Base-by-base conservation (phyloP, 1,284 basidiomycete genomes). In the Sphaerobolus stellatus region DNA sequence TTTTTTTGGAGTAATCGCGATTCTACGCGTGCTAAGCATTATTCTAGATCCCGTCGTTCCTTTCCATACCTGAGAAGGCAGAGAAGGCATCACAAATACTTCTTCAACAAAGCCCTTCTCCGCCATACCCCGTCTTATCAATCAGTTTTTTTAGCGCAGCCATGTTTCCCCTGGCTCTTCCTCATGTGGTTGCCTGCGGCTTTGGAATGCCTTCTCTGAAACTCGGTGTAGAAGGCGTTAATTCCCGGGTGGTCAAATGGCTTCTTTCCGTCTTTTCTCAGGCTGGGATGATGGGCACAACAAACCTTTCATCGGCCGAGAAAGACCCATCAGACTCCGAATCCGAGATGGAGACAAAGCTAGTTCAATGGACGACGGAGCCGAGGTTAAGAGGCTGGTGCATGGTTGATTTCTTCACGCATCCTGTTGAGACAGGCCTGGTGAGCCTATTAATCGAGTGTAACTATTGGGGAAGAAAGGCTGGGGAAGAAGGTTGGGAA, bases 141-240 rank as follows among this genome's bases (percentile, higher is more conserved):
- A 84, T 95, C 44, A 79, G 86, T 0, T 95, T 81, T 71, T 79
- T 88, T 62, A 92, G 90, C n/a, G 92, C 88, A 0, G 75, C 87
- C 0, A 83, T 82, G n/a, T 81, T 92, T 67, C 92, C 91, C 1
- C 73, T 92, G 22, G 88, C 90, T 0, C 71, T 87, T 22, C 90
- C 91, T 9, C 81, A 85, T 7, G 72, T 78, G 7, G 74, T 94
- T 38, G 90, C 92, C 14, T 81, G 80, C 60, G 93, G 92, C 1
- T 82, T 92, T 60, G 90, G 92, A 24, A 92, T 83, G 81, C 89
- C 90, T 0, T 72, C 75, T 22, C 75, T 78, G 69, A 83, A 84
- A 5, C 64, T 94, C 8, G 92, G 92, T 3, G 73, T 93, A 22
- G 84, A 90, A 64, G 92, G 93, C 3, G 84, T 93, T 43, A 95